Percentiles rank a stretch among this genome's conserved stretches.
phyloP scores from a whole-genome alignment of 2,329 filamentous ascomycete genomes.

The Calonectria hawksworthii region DNA sequence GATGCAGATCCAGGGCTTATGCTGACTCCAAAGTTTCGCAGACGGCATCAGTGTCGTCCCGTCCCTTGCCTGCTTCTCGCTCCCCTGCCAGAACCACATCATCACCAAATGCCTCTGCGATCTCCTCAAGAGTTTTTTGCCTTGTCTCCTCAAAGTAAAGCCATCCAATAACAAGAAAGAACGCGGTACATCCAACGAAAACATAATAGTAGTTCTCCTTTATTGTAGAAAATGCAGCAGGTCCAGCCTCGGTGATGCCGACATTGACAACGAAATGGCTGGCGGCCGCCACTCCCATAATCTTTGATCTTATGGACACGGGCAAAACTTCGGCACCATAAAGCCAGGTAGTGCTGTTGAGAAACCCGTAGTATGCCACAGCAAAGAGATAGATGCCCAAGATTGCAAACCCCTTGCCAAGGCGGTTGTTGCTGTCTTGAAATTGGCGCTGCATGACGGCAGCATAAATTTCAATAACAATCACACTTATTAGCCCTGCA shows the following conservation, averaged over 20 bases:
- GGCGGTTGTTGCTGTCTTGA: neutral
- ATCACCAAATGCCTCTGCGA: neutral
- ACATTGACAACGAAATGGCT: neutral
- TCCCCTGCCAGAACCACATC: neutral
- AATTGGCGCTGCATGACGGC: neutral
- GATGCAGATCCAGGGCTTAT: neutral
- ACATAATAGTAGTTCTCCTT: slow-evolving; percentile 1
- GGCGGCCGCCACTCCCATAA: neutral
- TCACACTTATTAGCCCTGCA: neutral
- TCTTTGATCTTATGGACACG: neutral
- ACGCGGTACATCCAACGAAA: neutral
- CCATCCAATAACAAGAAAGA: neutral
- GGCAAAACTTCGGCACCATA: neutral
- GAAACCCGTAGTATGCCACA: neutral
- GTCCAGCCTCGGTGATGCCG: neutral
- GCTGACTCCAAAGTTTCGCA: neutral
- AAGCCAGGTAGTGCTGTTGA: neutral
- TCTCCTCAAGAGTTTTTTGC: neutral
- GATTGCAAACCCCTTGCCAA: neutral
- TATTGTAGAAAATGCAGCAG: neutral
- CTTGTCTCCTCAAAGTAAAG: neutral
- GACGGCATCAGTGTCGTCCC: neutral
- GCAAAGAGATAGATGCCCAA: neutral
- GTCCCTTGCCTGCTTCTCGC: neutral
- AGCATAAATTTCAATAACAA: neutral